Conservation (phyloP, 352 stramenopile species). For the Blastocystis sp. region DNA sequence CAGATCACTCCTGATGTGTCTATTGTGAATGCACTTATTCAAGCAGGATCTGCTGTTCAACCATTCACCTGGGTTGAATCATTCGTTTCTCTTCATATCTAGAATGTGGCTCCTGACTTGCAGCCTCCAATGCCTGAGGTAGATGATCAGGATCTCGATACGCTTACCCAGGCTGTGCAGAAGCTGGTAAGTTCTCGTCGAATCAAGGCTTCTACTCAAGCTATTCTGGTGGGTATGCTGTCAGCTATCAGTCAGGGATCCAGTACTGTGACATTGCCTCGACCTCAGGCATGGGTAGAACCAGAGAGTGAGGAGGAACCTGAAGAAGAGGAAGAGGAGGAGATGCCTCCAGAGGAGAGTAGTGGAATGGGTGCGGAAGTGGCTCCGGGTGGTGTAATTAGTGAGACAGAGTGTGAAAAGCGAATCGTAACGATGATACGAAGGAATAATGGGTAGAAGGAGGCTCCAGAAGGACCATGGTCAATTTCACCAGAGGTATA, state of each 20-base stretch:
- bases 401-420: neutral
- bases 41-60: conserved; percentile 12
- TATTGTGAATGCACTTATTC: conserved; percentile 34
- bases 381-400: neutral
- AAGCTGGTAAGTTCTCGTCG: neutral
- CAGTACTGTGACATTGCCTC: neutral
- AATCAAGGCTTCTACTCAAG: conserved; percentile 36
- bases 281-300: conserved; percentile 47
- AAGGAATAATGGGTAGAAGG: neutral
- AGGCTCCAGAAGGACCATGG: neutral
- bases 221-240: conserved; percentile 43
- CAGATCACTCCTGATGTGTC: conserved; percentile 33
- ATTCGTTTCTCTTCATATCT: neutral
- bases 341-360: neutral
- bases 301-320: conserved; percentile 46
- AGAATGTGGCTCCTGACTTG: neutral
- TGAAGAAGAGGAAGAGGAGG: conserved; percentile 21
- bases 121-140: conserved; percentile 12
- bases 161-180: neutral
- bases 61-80: conserved; percentile 35
- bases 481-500: neutral
- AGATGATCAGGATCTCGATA: conserved; percentile 11
- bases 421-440: neutral
- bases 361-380: neutral
- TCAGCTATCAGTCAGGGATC: conserved; percentile 33